A percentile compares a stretch with the other conserved stretches of the same genome.
Conservation (phyloP, 1,139 yeast genomes). For the Candida sp. region DNA sequence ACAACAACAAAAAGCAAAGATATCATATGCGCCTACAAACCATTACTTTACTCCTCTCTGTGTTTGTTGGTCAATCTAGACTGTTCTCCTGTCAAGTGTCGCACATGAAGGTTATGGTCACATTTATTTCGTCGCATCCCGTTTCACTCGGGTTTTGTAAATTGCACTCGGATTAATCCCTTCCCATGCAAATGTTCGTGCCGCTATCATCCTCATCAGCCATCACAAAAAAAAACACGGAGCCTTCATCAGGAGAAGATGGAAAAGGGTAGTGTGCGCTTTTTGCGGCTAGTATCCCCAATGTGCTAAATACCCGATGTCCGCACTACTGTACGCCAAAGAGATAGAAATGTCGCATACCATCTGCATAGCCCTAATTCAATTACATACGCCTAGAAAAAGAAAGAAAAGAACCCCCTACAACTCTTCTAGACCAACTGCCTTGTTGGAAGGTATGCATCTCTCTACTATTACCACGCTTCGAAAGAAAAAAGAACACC, state of each 20-base stretch:
- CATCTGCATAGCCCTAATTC: not conserved
- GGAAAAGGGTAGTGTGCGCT: not conserved
- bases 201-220: no score
- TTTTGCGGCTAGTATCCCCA: not conserved
- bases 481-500: not conserved
- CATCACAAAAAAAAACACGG: not conserved
- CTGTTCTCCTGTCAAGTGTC: no score
- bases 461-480: not conserved
- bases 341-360: slow-evolving; percentile 1
- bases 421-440: not conserved
- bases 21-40: no score
- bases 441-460: not conserved
- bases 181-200: no score
- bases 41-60: no score
- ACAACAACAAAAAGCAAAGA: not conserved
- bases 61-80: no score
- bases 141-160: no score
- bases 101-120: no score
- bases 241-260: not conserved
- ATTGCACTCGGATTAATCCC: no score
- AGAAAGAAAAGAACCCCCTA: not conserved
- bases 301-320: not conserved
- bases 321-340: not conserved
- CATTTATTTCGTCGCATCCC: no score
- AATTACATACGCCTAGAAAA: no score